phyloP scores from a whole-genome alignment of 2,329 filamentous ascomycete species.

The Boeremia lycopersici region DNA sequence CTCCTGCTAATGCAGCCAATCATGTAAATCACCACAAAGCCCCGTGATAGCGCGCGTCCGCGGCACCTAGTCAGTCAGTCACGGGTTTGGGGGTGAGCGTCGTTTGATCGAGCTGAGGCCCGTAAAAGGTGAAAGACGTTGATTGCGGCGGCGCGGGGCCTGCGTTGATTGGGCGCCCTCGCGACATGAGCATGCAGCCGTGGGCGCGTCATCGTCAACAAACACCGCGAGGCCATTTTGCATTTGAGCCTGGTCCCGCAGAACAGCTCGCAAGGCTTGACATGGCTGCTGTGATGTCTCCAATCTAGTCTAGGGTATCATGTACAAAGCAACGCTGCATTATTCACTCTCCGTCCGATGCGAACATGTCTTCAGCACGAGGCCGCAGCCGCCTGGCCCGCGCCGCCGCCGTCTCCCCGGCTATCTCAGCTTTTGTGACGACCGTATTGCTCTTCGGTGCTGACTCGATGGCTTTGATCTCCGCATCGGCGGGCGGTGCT shows the following conservation, averaged over 20 bases:
- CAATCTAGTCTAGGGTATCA: conserved; percentile 21
- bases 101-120: not conserved
- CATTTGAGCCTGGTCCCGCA: too few relatives aligned
- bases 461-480: not conserved
- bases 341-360: conserved; percentile 36
- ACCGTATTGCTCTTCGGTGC: not conserved
- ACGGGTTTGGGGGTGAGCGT: not conserved
- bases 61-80: conserved; percentile 9
- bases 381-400: conserved; percentile 43
- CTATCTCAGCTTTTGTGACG: conserved; percentile 16
- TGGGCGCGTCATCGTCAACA: conserved; percentile 17
- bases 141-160: conserved; percentile 4
- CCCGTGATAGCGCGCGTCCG: conserved; percentile 17
- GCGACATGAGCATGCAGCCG: conserved; percentile 2
- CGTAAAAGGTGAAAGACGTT: not conserved
- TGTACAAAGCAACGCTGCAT: conserved; percentile 7
- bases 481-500: not conserved
- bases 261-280: not conserved
- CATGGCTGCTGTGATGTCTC: not conserved
- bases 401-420: conserved; percentile 44
- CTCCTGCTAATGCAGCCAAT: conserved; percentile 21
- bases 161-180: conserved; percentile 12
- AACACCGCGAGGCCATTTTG: conserved; percentile 1
- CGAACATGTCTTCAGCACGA: conserved; percentile 50
- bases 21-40: conserved; percentile 18